Evolutionary conservation across 176 grass and related monocot species (phyloP).

Genomic region (Pontederia paniculata): DNA sequence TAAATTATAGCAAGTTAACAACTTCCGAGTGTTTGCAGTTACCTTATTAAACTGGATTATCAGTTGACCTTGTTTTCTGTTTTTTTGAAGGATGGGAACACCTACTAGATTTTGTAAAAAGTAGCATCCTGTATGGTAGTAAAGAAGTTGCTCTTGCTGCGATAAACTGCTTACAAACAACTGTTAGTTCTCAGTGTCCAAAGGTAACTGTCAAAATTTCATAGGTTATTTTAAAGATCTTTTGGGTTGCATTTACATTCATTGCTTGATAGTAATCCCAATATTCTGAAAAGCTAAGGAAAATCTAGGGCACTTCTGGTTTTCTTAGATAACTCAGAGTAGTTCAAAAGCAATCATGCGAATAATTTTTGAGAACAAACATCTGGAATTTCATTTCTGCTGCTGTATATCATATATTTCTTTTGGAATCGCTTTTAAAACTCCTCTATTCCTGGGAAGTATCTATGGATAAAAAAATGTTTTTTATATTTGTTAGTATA

Average conservation of each 20-base stretch:
- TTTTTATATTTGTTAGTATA: too few species aligned
- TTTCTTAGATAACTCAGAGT: too few species aligned
- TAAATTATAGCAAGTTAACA: conserved; percentile 18
- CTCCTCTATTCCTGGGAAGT: too few species aligned
- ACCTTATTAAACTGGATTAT: not conserved
- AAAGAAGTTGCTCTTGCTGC: conserved; percentile 98
- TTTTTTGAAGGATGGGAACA: conserved; percentile 53
- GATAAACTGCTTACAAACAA: conserved; percentile 84
- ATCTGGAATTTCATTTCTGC: too few species aligned
- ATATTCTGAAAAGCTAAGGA: too few species aligned
- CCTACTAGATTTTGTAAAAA: conserved; percentile 80
- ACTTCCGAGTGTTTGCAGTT: not conserved
- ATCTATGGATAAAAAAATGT: too few species aligned
- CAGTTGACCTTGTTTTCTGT: not conserved
- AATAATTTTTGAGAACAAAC: too few species aligned
- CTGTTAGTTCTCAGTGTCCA: conserved; percentile 73
- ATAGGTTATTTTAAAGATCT: not conserved
- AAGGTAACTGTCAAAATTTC: conserved; percentile 42
- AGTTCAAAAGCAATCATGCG: too few species aligned
- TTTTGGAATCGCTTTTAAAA: too few species aligned
- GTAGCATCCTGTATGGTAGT: conserved; percentile 82
- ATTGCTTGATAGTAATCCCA: too few species aligned
- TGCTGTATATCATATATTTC: too few species aligned
- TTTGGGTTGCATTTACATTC: not conserved
- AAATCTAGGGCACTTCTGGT: too few species aligned